phyloP scores from a whole-genome alignment of 2,329 filamentous ascomycete genomes.

The Corinectria fuckeliana region DNA sequence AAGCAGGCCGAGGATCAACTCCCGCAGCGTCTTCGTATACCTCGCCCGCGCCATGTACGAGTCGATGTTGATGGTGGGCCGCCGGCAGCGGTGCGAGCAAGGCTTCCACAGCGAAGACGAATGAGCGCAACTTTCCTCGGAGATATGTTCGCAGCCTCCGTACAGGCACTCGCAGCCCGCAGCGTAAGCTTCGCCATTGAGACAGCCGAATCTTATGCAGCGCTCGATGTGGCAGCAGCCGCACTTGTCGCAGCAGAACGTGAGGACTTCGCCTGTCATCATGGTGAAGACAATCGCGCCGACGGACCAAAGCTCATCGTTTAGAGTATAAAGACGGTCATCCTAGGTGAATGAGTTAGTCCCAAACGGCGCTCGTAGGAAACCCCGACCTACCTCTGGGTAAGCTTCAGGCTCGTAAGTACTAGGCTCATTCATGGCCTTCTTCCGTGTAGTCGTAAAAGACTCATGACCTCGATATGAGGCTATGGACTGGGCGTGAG shows the following conservation, averaged over 20 bases:
- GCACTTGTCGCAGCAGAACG: slow-evolving; percentile 25
- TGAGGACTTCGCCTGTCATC: slow-evolving; percentile 44
- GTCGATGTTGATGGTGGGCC: slow-evolving; percentile 41
- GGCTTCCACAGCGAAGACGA: slow-evolving; percentile 11
- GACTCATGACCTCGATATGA: slow-evolving; percentile 21
- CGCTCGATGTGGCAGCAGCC: slow-evolving; percentile 38
- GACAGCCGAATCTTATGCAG: slow-evolving; percentile 39
- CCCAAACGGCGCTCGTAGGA: not conserved
- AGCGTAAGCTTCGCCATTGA: slow-evolving; percentile 25
- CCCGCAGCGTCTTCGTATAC: slow-evolving; percentile 39
- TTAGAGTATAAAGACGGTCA: slow-evolving; percentile 44
- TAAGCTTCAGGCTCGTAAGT: slow-evolving; percentile 13
- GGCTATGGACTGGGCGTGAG: slow-evolving; percentile 21
- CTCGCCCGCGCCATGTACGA: slow-evolving; percentile 32
- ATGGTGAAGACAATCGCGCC: slow-evolving; percentile 49
- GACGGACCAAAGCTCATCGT: slow-evolving; percentile 48
- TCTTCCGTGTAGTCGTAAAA: no score
- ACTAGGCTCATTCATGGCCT: not conserved
- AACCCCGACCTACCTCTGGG: slow-evolving; percentile 14
- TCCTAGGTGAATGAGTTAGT: slow-evolving; percentile 27
- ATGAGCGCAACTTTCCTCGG: slow-evolving; percentile 16
- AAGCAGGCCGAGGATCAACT: slow-evolving; percentile 36
- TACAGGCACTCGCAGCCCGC: slow-evolving; percentile 30
- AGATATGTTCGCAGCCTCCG: slow-evolving; percentile 35
- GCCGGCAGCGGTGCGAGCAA: slow-evolving; percentile 30